A percentile compares a stretch with the other conserved stretches of the same genome.
Evolutionary conservation across 2,329 filamentous ascomycete species (phyloP).

Genomic region (Monosporascus cannonballus): DNA sequence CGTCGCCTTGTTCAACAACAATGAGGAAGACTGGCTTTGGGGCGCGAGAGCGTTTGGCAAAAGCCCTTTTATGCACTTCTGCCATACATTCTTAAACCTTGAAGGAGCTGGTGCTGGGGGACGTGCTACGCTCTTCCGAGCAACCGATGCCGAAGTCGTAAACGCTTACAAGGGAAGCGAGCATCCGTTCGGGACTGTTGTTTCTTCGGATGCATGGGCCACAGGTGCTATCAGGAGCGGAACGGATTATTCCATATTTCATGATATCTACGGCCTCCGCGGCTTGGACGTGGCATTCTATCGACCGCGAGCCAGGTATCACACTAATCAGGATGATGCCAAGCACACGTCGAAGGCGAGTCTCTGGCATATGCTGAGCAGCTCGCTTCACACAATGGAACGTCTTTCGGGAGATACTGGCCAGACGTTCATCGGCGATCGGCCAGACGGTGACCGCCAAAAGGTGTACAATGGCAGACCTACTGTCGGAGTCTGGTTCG

Average conservation of each 20-base stretch:
- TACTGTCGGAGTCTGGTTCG: conserved; percentile 82
- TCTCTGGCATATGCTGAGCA: conserved; percentile 94
- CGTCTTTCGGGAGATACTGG: conserved; percentile 64
- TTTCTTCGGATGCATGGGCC: conserved; percentile 80
- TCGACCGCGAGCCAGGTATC: conserved; percentile 78
- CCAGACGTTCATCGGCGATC: conserved; percentile 50
- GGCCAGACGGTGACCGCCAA: conserved; percentile 47
- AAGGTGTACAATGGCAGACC: conserved; percentile 62
- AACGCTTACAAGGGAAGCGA: conserved; percentile 65
- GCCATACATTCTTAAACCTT: conserved; percentile 87
- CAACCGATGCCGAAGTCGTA: conserved; percentile 81
- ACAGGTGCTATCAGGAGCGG: conserved; percentile 72
- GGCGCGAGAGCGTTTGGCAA: conserved; percentile 81
- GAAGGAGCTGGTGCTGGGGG: conserved; percentile 93
- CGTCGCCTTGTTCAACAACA: conserved; percentile 86
- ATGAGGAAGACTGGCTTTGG: conserved; percentile 87
- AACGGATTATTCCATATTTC: conserved; percentile 85
- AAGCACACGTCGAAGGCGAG: conserved; percentile 65
- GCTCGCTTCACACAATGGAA: conserved; percentile 68
- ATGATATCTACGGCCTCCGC: conserved; percentile 69
- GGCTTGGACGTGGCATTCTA: conserved; percentile 92
- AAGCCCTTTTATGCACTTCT: conserved; percentile 72
- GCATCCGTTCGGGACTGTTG: conserved; percentile 77
- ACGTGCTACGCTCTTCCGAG: conserved; percentile 78
- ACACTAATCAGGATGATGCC: conserved; percentile 83